These are phyloP conservation scores for Chaetomiaceae sp. DNA, from an alignment of 2,329 filamentous ascomycete species.

Conservation along the genomic window DNA sequence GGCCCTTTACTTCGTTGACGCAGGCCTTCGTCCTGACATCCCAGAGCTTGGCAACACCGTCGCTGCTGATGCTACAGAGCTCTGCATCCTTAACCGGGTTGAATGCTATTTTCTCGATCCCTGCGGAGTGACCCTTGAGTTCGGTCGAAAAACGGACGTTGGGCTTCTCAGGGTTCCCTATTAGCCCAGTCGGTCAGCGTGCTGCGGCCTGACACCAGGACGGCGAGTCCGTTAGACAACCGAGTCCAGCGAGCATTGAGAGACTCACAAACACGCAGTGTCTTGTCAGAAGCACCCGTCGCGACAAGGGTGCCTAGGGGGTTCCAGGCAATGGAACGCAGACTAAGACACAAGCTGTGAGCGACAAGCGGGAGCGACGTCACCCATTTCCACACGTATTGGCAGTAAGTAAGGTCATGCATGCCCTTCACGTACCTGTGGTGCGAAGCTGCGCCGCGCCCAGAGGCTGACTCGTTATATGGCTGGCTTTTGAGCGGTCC, in stretches of 20 bases:
- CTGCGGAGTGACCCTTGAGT: slow-evolving; percentile 58
- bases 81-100: slow-evolving; percentile 72
- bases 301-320: slow-evolving; percentile 77
- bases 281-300: slow-evolving; percentile 66
- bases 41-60: slow-evolving; percentile 73
- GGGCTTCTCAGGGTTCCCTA: slow-evolving; percentile 70
- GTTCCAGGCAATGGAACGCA: slow-evolving; percentile 84
- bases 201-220: background rate
- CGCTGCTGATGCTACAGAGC: slow-evolving; percentile 66
- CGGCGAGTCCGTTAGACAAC: background rate
- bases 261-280: slow-evolving; percentile 62
- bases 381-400: too few relatives aligned
- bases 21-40: slow-evolving; percentile 68
- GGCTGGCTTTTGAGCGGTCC: slow-evolving; percentile 61
- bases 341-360: too few relatives aligned
- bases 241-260: background rate
- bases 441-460: slow-evolving; percentile 47
- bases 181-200: too few relatives aligned
- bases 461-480: slow-evolving; percentile 53
- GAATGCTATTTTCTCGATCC: slow-evolving; percentile 71
- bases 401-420: too few relatives aligned
- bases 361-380: too few relatives aligned
- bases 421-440: too few relatives aligned
- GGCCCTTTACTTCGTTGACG: slow-evolving; percentile 60
- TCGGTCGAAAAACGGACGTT: slow-evolving; percentile 70